Evolutionary conservation across 2,329 filamentous ascomycete species (phyloP), one percentile per base, ranked within the genome.

Genomic region (Aspergillus aculeatinus): DNA sequence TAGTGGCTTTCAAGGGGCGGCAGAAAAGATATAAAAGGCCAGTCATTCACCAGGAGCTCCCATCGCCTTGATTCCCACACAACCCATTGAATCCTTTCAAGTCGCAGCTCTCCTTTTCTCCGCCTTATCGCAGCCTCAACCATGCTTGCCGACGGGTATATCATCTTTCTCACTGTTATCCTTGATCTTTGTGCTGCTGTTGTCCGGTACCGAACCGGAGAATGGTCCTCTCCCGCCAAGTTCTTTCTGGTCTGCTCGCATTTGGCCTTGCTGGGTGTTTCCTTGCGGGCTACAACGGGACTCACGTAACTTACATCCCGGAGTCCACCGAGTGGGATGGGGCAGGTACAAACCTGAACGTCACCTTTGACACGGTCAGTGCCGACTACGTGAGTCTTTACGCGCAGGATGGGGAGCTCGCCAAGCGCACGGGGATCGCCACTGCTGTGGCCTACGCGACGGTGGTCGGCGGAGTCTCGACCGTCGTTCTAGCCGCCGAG

Each of bases 201-300:
- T 23, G 9, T 29, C 16, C 42, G 44, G 9, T 55, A 55, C 29
- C 47, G 39, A 21, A 19, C n/a, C 6, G 53, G 44, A 14, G 47
- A 55, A 55, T 55, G 42, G 44, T 55, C 53, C 25, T 23, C 23
- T 2, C 42, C 47, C 14, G 44, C 53, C 31, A 55, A 31, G 39
- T 55, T 27, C 23, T 49, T 42, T 55, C 39, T 55, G 44, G 19
- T 42, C 21, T 48, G 35, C 42, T 55, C 44, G 42, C 53, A 55
- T 55, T 39, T 27, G n/a, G 23, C 19, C 11, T 55, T 55, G 44
- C 48, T 48, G 42, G 31, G 48, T 12, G 21, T 48, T 25, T 44
- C 29, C 2, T 16, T 49, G 44, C 53, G 25, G 25, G 29, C 35
- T 27, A 56, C 53, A 49, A 56, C 48, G 53, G 23, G 14, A 49